These are phyloP conservation scores for Simmondsia chinensis DNA, from an alignment of 148 eudicot genomes.

Conservation along the genomic window DNA sequence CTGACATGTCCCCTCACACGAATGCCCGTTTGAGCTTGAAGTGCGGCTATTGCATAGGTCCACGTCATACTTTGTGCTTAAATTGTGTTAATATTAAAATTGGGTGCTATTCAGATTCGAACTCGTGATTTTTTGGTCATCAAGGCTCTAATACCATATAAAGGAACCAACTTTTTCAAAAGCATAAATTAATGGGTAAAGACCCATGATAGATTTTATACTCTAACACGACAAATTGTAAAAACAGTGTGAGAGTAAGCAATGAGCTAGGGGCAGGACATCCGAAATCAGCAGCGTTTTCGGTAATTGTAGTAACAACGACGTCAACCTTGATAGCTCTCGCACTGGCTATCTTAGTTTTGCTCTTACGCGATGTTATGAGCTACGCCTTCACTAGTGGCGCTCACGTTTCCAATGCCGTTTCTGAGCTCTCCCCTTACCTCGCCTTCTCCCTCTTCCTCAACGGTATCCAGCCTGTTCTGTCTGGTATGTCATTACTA, in stretches of 20 bases:
- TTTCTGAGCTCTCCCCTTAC: constrained; percentile 39
- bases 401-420: constrained; percentile 36
- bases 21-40: no score
- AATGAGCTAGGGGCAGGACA: constrained; percentile 32
- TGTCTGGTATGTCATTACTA: constrained; percentile 33
- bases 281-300: constrained; percentile 28
- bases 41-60: no score
- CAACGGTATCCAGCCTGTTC: constrained; percentile 58
- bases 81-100: no score
- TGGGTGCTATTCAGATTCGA: no score
- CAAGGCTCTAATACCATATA: no score
- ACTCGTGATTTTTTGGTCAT: no score
- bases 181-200: no score
- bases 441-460: constrained; percentile 38
- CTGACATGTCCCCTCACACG: no score
- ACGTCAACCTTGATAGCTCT: constrained; percentile 34
- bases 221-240: no score
- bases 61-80: no score
- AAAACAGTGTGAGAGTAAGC: constrained; percentile 35
- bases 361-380: constrained; percentile 29
- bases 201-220: no score
- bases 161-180: no score
- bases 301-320: constrained; percentile 21
- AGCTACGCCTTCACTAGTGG: constrained; percentile 52
- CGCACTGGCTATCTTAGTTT: constrained; percentile 19